Evolutionary conservation across 768 basidiomycete genomes (phyloP), one percentile per base, ranked within the genome.

Genomic region (Mycena kentingensis): DNA sequence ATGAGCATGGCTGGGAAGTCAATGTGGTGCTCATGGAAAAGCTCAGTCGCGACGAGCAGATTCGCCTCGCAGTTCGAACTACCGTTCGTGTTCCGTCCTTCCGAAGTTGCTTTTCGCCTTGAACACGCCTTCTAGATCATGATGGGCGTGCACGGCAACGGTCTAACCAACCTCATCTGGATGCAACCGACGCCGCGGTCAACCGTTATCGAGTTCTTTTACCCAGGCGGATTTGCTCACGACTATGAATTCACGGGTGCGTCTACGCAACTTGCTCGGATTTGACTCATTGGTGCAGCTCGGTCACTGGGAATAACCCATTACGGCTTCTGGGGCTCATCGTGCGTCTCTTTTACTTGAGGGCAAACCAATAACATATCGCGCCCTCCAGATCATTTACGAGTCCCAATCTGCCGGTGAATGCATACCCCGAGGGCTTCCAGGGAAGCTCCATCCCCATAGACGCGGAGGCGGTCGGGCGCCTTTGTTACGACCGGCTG

Each of bases 91-190:
- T 5, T 34, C 19, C 54, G 18, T 48, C 21, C 25, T 28, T 31
- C 25, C n/a, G n/a, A n/a, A n/a, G n/a, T n/a, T n/a, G 18, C 18
- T 43, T n/a, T 32, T 58, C 10, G 42, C 26, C 44, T 39, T 46
- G 10, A 29, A 61, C n/a, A 48, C 15, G 35, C 10, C 8, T 37
- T 5, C 29, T 54, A 96, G 93, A 91, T 96, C 62, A 81, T 96
- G 85, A 87, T 95, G 80, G 93, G 93, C 51, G 88, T 96, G 15
- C 93, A 96, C 62, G 93, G 94, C 10, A 96, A 97, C 64, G 94
- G 91, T 27, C 67, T 97, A 32, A 95, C 93, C 0, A 80, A 90
- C 25, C 78, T 95, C 1, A 66, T 97, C 4, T 97, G 93, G 93
- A 97, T 96, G 94, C 86, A 88, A 21, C 88, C 90, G 2, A 82